phyloP scores from a whole-genome alignment of 2,329 filamentous ascomycete species.

The Arthroderma uncinatum region DNA sequence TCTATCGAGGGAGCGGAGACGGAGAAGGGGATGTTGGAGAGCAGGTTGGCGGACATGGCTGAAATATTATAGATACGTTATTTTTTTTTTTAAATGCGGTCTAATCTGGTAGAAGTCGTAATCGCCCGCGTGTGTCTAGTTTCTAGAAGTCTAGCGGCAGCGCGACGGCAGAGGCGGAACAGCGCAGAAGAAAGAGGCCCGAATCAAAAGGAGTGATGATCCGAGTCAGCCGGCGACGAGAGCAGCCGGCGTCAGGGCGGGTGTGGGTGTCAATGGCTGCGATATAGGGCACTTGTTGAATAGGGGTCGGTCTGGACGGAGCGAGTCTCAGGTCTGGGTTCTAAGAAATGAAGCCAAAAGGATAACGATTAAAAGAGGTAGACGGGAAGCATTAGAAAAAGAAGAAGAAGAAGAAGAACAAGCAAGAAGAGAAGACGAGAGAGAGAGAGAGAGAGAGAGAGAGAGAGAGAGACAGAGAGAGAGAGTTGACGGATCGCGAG shows the following conservation, averaged over 20 bases:
- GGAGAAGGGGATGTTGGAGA: conserved; percentile 12
- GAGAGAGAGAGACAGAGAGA: no score
- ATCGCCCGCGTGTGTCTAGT: no score
- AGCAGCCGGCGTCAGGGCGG: neutral
- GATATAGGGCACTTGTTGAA: neutral
- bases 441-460: no score
- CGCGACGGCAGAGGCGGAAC: conserved; percentile 7
- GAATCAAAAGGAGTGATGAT: neutral
- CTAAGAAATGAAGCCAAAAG: conserved; percentile 4
- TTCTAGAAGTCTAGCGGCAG: neutral
- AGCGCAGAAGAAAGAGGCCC: neutral
- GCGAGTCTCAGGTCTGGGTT: neutral
- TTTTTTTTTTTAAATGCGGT: neutral
- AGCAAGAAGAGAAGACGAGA: conserved; percentile 5
- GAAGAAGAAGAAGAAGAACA: conserved; percentile 2
- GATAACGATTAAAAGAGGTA: conserved; percentile 7
- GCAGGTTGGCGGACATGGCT: conserved; percentile 8
- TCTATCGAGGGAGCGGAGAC: conserved; percentile 57
- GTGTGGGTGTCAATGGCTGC: neutral
- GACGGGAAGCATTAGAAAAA: conserved; percentile 6
- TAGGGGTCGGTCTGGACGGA: neutral
- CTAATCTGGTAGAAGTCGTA: neutral
- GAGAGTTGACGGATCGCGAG: neutral
- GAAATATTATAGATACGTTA: no score
- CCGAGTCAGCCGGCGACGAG: neutral